Base-by-base conservation (phyloP, 177 flowering plant genomes). In the Tripterygium wilfordii region DNA sequence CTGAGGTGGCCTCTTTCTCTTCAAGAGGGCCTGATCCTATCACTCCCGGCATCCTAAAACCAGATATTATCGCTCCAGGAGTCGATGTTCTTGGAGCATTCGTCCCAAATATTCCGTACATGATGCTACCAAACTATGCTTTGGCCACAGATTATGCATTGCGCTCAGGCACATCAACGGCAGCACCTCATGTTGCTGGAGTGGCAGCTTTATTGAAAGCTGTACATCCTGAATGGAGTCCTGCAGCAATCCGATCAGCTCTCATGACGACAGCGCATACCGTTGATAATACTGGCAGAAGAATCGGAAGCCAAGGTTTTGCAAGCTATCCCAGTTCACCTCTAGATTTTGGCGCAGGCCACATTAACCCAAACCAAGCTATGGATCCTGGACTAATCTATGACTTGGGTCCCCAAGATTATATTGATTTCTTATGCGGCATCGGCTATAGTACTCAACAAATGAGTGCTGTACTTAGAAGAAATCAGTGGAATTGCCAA, bases 231-330 rank as follows among this genome's bases (percentile, higher is more conserved):
- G 63, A 64, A 17, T 64, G 65, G 70, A 58, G 45, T 29, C 65
- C 63, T n/a, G 65, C 65, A 3, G 66, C 62, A 45, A 64, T 67
- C 16, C 56, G 51, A 4, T 71, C 65, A 22, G 69, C 67, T 0
- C 32, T 64, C 22, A 67, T 58, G 69, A 71, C 68, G 24, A 60
- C 72, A 0, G 70, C 67, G 3, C 21, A 31, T 22, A 19, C 24
- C 17, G 4, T 54, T 2, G 67, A 64, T 43, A 51, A 61, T 45
- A 39, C 52, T 5, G 15, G 29, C 27, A 19, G 35, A n/a, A 28
- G 20, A 10, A 20, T 67, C 8, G 45, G 5, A 30, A n/a, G n/a
- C n/a, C n/a, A n/a, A n/a, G n/a, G n/a, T n/a, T n/a, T n/a, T n/a
- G n/a, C n/a, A n/a, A n/a, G n/a, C n/a, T n/a, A n/a, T n/a, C n/a